Evolutionary conservation across 192 early-diverging fungal genomes (phyloP).

Genomic region (Coemansia sp.): DNA sequence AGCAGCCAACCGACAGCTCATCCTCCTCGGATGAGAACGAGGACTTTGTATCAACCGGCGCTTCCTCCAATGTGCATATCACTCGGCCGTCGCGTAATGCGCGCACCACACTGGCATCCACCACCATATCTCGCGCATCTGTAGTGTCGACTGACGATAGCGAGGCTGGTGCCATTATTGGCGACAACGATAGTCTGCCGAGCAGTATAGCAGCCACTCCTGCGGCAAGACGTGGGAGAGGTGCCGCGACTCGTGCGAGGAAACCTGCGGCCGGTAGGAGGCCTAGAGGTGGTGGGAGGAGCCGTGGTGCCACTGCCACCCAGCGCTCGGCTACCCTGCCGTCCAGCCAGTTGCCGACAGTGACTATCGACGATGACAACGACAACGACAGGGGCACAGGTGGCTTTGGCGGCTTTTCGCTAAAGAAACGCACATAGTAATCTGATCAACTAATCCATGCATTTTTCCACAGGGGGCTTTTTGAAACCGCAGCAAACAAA

Average conservation of each 20-base stretch:
- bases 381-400: neutral
- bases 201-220: neutral
- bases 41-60: neutral
- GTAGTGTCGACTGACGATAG: slow-evolving; percentile 2
- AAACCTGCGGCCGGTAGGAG: neutral
- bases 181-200: slow-evolving; percentile 2
- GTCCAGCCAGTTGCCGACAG: neutral
- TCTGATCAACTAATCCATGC: neutral
- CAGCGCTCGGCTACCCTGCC: neutral
- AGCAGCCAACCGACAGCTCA: neutral
- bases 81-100: slow-evolving; percentile 42
- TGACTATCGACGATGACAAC: neutral
- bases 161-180: slow-evolving; percentile 16
- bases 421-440: slow-evolving; percentile 12
- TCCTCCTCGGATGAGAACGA: neutral
- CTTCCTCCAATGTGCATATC: neutral
- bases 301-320: neutral
- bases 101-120: slow-evolving; percentile 16
- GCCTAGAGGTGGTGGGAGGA: neutral
- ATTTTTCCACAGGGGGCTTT: neutral
- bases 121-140: neutral
- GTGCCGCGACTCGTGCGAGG: neutral
- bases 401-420: slow-evolving; percentile 28
- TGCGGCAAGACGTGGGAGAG: neutral
- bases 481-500: neutral